Evolutionary conservation across 2,329 filamentous ascomycete species (phyloP).

Genomic region (Penicillium sp.): DNA sequence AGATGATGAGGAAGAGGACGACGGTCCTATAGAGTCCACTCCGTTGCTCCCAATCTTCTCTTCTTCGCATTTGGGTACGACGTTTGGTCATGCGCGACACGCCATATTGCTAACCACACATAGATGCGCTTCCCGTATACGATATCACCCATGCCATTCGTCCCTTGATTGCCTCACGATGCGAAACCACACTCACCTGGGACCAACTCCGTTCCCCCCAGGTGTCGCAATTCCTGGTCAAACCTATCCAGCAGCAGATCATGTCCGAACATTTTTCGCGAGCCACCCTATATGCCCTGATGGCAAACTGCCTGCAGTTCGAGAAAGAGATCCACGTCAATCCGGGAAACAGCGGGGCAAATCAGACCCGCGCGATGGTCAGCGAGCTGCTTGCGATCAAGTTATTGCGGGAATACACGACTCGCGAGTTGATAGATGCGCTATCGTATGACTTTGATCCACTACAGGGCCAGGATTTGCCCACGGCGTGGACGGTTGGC

Average conservation of each 20-base stretch:
- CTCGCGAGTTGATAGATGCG: conserved; percentile 87
- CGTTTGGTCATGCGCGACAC: neutral
- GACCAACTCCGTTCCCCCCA: conserved; percentile 95
- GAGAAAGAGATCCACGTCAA: conserved; percentile 80
- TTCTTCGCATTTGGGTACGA: conserved; percentile 70
- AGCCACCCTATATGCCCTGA: conserved; percentile 82
- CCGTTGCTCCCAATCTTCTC: conserved; percentile 77
- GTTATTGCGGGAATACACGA: conserved; percentile 84
- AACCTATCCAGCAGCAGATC: conserved; percentile 91
- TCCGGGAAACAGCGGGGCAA: conserved; percentile 80
- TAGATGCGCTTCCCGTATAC: conserved; percentile 86
- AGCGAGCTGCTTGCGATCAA: conserved; percentile 91
- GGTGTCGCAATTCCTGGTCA: conserved; percentile 91
- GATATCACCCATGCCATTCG: conserved; percentile 87
- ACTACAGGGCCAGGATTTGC: conserved; percentile 71
- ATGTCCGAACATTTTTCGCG: conserved; percentile 78
- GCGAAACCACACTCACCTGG: conserved; percentile 91
- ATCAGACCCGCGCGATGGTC: conserved; percentile 79
- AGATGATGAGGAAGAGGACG: conserved; percentile 42
- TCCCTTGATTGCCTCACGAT: conserved; percentile 77
- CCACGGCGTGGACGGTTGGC: conserved; percentile 33
- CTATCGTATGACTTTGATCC: conserved; percentile 95
- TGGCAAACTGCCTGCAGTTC: conserved; percentile 94
- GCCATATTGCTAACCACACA: neutral
- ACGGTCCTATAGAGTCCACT: conserved; percentile 47